These are phyloP conservation scores for Aspergillus amoenus DNA, from an alignment of 2,329 filamentous ascomycete genomes.

Conservation along the genomic window DNA sequence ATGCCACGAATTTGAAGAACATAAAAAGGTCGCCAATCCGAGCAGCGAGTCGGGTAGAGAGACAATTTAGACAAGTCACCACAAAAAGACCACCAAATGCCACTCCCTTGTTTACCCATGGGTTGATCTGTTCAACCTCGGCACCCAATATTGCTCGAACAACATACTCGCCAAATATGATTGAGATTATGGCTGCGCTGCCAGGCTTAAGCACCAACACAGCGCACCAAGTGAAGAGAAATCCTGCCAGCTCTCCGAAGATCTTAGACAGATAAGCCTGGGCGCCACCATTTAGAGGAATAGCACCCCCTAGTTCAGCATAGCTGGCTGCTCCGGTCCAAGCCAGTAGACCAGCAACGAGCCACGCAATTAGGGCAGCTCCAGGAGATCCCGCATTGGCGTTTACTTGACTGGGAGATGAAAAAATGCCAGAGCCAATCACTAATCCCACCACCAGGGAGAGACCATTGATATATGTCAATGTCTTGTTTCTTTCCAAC, in stretches of 20 bases:
- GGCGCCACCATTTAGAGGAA: conserved; percentile 89
- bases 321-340: conserved; percentile 97
- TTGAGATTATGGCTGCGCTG: conserved; percentile 88
- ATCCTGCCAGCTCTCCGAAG: conserved; percentile 88
- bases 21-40: conserved; percentile 89
- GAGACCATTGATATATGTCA: conserved; percentile 92
- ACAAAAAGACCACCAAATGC: conserved; percentile 72
- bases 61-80: conserved; percentile 83
- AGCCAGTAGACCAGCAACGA: conserved; percentile 83
- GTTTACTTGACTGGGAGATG: conserved; percentile 89
- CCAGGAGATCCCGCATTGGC: conserved; percentile 87
- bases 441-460: conserved; percentile 89
- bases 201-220: conserved; percentile 93
- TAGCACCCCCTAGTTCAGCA: conserved; percentile 91
- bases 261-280: conserved; percentile 96
- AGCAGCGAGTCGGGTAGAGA: conserved; percentile 86
- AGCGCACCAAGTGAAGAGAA: conserved; percentile 94
- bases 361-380: conserved; percentile 87
- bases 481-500: conserved; percentile 89
- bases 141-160: conserved; percentile 82
- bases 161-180: conserved; percentile 98
- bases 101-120: conserved; percentile 88
- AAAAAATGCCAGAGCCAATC: conserved; percentile 96
- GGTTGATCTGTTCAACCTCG: conserved; percentile 76
- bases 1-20: conserved; percentile 92